phyloP scores from a whole-genome alignment of 2,329 filamentous ascomycete species.

The Colletotrichum shisoi region DNA sequence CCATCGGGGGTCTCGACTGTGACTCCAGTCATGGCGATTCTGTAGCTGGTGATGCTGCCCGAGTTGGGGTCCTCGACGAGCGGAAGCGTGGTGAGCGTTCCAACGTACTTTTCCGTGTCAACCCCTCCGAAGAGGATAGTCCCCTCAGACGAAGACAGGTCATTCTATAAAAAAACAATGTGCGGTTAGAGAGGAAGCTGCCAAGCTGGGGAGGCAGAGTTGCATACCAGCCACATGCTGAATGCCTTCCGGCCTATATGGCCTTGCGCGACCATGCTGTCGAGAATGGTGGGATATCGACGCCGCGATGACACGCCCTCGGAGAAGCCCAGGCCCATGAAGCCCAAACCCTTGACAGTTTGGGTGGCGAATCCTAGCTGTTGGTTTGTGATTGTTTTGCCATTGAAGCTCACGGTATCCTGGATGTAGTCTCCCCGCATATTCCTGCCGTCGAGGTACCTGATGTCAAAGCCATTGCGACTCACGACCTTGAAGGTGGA shows the following conservation, averaged over 20 bases:
- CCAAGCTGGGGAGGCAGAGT: not conserved
- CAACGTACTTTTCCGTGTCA: constrained; percentile 70
- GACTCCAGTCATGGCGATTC: constrained; percentile 49
- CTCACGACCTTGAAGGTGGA: constrained; percentile 57
- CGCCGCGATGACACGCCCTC: constrained; percentile 56
- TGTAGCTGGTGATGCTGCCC: constrained; percentile 52
- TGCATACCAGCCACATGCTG: constrained; percentile 67
- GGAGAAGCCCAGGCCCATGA: constrained; percentile 67
- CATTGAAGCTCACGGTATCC: constrained; percentile 63
- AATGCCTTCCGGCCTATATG: constrained; percentile 71
- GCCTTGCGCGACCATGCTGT: constrained; percentile 68
- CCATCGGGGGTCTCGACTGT: constrained; percentile 46
- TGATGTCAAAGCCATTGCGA: constrained; percentile 62
- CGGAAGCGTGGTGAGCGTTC: constrained; percentile 71
- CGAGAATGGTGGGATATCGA: constrained; percentile 67
- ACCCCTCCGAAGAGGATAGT: constrained; percentile 79
- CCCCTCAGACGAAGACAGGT: constrained; percentile 64
- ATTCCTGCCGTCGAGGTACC: constrained; percentile 66
- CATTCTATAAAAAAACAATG: constrained; percentile 42
- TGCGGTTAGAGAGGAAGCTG: constrained; percentile 45
- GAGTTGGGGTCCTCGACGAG: constrained; percentile 46
- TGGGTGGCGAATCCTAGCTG: constrained; percentile 63
- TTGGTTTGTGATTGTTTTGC: constrained; percentile 56
- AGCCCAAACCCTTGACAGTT: constrained; percentile 61
- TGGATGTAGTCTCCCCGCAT: constrained; percentile 66